Conservation (phyloP, 768 basidiomycete species). For the Russula compacta region DNA sequence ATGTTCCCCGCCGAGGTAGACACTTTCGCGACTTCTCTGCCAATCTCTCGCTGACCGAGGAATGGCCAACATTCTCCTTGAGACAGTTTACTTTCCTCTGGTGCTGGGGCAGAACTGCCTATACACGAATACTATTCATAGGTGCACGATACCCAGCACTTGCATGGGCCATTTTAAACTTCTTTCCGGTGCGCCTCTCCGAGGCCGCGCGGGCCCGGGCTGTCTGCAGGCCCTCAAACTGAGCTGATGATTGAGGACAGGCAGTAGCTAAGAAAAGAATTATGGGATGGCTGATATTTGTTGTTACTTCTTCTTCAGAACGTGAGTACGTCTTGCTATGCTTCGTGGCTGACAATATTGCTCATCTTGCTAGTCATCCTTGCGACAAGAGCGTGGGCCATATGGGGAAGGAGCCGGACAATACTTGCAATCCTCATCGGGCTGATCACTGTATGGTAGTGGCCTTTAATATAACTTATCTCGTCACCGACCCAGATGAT, state of each 20-base stretch:
- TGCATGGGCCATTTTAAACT: neutral
- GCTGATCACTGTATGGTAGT: neutral
- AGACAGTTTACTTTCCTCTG: conserved; percentile 4
- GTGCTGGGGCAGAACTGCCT: neutral
- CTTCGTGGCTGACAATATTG: neutral
- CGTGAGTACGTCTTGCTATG: neutral
- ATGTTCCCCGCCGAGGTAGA: conserved; percentile 5
- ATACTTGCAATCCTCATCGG: conserved; percentile 5
- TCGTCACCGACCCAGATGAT: neutral
- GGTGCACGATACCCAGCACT: conserved; percentile 11
- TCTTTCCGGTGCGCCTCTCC: conserved; percentile 3
- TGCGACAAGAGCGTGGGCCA: conserved; percentile 25
- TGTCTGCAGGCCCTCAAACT: no score
- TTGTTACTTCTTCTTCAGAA: neutral
- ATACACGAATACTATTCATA: conserved; percentile 1
- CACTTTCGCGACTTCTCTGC: no score
- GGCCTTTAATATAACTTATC: neutral
- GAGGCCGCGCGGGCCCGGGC: no score
- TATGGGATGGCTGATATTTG: no score
- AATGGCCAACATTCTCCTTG: neutral
- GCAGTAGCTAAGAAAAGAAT: neutral
- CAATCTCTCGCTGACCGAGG: neutral
- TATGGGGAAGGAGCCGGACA: conserved; percentile 22
- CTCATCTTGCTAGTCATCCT: conserved; percentile 21
- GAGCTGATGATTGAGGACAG: neutral